Evolutionary conservation across 805 yeast species (phyloP).

Genomic region (Dipodascopsis tothii): DNA sequence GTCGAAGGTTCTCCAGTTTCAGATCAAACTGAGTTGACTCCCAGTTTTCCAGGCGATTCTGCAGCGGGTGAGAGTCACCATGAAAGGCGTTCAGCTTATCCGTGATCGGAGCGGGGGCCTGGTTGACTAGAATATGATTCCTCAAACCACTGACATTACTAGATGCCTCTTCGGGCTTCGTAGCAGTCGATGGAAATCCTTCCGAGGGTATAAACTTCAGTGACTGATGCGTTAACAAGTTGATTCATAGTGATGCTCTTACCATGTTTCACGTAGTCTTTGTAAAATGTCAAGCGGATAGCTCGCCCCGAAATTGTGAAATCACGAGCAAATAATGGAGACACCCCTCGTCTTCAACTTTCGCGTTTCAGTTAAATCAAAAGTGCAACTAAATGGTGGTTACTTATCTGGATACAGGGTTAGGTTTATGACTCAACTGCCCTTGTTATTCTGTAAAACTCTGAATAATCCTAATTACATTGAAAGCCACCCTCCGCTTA

Average conservation of each 20-base stretch:
- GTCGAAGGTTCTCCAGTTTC: constrained; percentile 68
- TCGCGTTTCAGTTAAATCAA: too few species aligned
- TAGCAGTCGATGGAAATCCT: constrained; percentile 9
- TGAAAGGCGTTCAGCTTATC: constrained; percentile 46
- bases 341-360: too few species aligned
- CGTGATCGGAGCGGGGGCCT: constrained; percentile 16
- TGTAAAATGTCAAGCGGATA: not conserved
- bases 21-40: constrained; percentile 63
- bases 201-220: constrained; percentile 9
- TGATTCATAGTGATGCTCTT: not conserved
- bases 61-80: constrained; percentile 60
- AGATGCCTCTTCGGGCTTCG: constrained; percentile 10
- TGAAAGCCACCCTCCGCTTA: too few species aligned
- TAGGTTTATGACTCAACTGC: too few species aligned
- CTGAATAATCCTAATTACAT: too few species aligned
- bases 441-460: too few species aligned
- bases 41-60: constrained; percentile 69
- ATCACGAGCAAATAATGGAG: not conserved
- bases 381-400: too few species aligned
- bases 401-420: too few species aligned
- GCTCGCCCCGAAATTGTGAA: too few species aligned
- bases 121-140: constrained; percentile 11
- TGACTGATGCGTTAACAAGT: constrained; percentile 7
- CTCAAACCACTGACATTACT: constrained; percentile 8
- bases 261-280: not conserved